These are phyloP conservation scores for Alternaria postmessia DNA, from an alignment of 2,329 filamentous ascomycete species.

Conservation along the genomic window DNA sequence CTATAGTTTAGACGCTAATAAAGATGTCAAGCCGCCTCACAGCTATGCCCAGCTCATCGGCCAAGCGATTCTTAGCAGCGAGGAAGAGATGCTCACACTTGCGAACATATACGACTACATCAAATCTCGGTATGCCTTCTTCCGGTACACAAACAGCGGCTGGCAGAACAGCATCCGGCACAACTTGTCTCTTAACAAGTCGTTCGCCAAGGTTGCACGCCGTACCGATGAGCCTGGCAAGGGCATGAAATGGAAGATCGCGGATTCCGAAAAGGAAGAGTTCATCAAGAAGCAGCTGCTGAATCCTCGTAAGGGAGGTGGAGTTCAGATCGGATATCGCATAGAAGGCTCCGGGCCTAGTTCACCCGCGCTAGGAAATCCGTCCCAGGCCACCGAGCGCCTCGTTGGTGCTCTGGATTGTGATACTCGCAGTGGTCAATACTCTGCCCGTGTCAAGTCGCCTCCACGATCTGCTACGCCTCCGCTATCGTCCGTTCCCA, in stretches of 20 bases:
- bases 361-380: constrained; percentile 62
- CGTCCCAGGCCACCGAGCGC: constrained; percentile 62
- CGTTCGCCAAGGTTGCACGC: constrained; percentile 91
- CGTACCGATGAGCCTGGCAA: constrained; percentile 96
- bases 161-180: constrained; percentile 99
- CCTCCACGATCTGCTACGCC: constrained; percentile 58
- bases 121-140: constrained; percentile 90
- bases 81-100: constrained; percentile 87
- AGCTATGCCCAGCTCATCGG: constrained; percentile 98
- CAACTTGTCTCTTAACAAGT: constrained; percentile 93
- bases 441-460: constrained; percentile 46
- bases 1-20: constrained; percentile 81
- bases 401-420: constrained; percentile 53
- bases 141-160: constrained; percentile 81
- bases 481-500: constrained; percentile 57
- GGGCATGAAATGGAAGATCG: constrained; percentile 98
- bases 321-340: constrained; percentile 36
- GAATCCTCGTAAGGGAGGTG: constrained; percentile 52
- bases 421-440: constrained; percentile 23
- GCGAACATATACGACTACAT: constrained; percentile 96
- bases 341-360: constrained; percentile 73
- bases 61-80: constrained; percentile 88
- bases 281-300: constrained; percentile 75
- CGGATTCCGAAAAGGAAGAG: constrained; percentile 82
- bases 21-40: constrained; percentile 92